A percentile compares a stretch with the other conserved stretches of the same genome.
Conservation (phyloP, 192 early-diverging fungal species). For the Chytriomyces hyalinus region DNA sequence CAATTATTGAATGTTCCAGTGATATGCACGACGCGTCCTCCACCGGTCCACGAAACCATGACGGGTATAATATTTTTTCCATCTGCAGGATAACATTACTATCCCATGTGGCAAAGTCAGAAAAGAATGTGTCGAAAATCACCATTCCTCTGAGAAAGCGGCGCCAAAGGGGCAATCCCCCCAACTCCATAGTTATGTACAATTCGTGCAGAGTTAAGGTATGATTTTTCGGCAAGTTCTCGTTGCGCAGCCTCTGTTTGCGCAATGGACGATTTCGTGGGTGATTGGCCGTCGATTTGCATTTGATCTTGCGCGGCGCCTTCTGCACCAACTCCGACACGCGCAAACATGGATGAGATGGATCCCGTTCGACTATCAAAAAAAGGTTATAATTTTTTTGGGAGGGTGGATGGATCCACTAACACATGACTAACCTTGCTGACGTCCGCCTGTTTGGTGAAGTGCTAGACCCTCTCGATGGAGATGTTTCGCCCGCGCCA, state of each 20-base stretch:
- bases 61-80: constrained; percentile 71
- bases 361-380: background rate
- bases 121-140: constrained; percentile 20
- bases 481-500: no score
- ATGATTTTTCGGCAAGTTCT: constrained; percentile 5
- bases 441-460: no score
- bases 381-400: no score
- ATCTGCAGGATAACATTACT: background rate
- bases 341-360: background rate
- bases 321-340: background rate
- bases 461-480: no score
- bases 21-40: constrained; percentile 84
- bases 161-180: constrained; percentile 41
- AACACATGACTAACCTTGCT: no score
- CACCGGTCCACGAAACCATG: constrained; percentile 86
- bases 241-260: background rate
- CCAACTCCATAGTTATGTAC: constrained; percentile 38
- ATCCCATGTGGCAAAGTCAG: background rate
- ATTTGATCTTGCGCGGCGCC: background rate
- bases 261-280: background rate
- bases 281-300: background rate
- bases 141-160: constrained; percentile 29
- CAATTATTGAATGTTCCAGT: constrained; percentile 98
- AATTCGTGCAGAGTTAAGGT: constrained; percentile 37
- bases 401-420: no score